Conservation (phyloP, 2,329 filamentous ascomycete genomes). For the Amauroascus verrucosus region DNA sequence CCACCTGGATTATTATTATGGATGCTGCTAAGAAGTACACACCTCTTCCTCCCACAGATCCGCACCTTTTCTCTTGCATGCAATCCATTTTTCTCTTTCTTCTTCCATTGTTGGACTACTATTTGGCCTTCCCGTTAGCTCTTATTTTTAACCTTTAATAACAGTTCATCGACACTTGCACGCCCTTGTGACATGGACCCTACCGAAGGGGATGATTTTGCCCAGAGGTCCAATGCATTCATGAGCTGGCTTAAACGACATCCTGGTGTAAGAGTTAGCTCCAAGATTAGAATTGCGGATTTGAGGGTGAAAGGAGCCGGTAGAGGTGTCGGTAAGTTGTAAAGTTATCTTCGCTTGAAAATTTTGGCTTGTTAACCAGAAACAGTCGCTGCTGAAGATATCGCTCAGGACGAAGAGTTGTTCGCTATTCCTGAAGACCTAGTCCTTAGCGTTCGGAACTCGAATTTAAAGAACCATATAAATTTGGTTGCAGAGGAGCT, state of each 20-base stretch:
- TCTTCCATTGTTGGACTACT: not conserved
- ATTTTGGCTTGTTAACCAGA: slow-evolving; percentile 16
- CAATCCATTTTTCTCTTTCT: not conserved
- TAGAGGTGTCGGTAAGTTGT: slow-evolving; percentile 51
- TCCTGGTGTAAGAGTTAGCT: slow-evolving; percentile 45
- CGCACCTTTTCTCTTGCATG: not conserved
- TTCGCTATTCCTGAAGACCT: slow-evolving; percentile 66
- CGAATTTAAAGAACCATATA: slow-evolving; percentile 51
- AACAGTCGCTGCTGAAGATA: slow-evolving; percentile 59
- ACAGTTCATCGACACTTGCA: not conserved
- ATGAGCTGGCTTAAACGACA: slow-evolving; percentile 46
- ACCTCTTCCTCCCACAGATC: not conserved
- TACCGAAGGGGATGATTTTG: slow-evolving; percentile 27
- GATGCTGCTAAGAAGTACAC: not conserved
- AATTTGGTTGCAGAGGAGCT: slow-evolving; percentile 44
- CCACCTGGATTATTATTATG: not conserved
- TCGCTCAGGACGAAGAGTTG: slow-evolving; percentile 62
- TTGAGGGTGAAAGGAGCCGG: slow-evolving; percentile 47
- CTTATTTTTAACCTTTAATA: not conserved
- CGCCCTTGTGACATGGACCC: not conserved
- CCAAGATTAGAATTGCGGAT: slow-evolving; percentile 50
- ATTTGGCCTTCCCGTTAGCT: not conserved
- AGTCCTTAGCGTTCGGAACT: slow-evolving; percentile 65
- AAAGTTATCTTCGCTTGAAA: slow-evolving; percentile 13
- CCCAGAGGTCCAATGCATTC: slow-evolving; percentile 43